Evolutionary conservation across 176 grass and related monocot genomes (phyloP).

Genomic region (Eragrostis nindensis): DNA sequence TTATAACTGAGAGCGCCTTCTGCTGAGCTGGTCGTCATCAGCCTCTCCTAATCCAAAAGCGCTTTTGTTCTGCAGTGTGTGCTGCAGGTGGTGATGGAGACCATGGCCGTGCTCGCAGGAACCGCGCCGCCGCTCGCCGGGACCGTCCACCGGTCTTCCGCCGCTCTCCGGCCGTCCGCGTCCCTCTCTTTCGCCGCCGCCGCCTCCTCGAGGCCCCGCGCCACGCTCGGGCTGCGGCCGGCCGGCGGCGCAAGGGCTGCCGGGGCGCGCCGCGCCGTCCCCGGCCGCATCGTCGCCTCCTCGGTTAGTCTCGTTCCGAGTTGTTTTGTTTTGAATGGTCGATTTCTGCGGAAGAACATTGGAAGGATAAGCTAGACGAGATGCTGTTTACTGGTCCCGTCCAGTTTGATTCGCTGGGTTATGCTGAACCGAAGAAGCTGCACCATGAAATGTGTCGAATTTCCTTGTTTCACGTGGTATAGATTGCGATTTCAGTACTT

Average conservation of each 20-base stretch:
- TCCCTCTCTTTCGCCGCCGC: slow-evolving; percentile 45
- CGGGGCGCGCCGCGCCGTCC: slow-evolving; percentile 40
- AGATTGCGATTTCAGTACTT: not conserved
- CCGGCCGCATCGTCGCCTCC: not conserved
- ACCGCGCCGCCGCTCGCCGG: slow-evolving; percentile 28
- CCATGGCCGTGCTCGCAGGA: slow-evolving; percentile 40
- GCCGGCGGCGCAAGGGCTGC: slow-evolving; percentile 24
- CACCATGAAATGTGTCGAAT: not conserved
- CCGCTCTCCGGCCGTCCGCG: slow-evolving; percentile 14
- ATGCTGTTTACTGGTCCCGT: not conserved
- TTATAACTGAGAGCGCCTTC: not conserved
- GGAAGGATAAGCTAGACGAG: not conserved
- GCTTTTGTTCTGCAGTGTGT: not conserved
- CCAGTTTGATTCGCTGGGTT: not conserved
- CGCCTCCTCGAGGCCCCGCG: not conserved
- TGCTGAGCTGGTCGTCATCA: not conserved
- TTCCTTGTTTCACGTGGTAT: not conserved
- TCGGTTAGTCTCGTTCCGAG: not conserved
- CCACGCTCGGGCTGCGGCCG: slow-evolving; percentile 2
- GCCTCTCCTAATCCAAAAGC: slow-evolving; percentile 20
- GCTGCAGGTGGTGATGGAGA: slow-evolving; percentile 44
- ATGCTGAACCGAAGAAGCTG: not conserved
- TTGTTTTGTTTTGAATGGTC: not conserved
- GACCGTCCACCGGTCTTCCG: slow-evolving; percentile 10
- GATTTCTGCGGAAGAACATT: not conserved